Evolutionary conservation across 305 asterid species (phyloP), one percentile per base, ranked within the genome.

Genomic region (Salvia sclarea): DNA sequence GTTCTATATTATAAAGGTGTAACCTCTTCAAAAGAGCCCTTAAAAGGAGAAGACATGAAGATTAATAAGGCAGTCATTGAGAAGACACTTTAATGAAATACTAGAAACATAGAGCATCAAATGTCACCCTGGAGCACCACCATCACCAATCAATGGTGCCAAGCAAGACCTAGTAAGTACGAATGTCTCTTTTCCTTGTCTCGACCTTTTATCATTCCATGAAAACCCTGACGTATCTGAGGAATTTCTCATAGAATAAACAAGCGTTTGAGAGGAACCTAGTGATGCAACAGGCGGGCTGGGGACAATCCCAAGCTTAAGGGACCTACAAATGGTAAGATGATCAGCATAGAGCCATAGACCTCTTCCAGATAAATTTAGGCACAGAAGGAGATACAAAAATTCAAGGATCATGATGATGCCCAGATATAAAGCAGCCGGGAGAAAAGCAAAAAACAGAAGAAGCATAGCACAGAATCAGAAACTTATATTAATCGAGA

Each of bases 1-100:
- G 80, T 76, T 92, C 95, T 53, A 89, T 89, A 72, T 89, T 86
- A 75, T 84, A 87, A 61, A 92, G 98, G 75, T 87, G 89, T 70
- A 92, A 73, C 70, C 83, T 84, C 77, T 80, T 89, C 84, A 92
- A 64, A 10, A 82, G 74, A 43, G 87, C 79, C 84, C 96, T 92
- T 44, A 22, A 66, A 41, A 49, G 21, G 14, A 13, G 52, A 73
- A 54, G 43, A 28, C 31, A 63, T 3, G 41, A 43, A 22, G 57
- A 68, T 44, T 55, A 65, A 10, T 8, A 55, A 65, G 61, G 64
- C 37, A 7, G n/a, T 35, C 11, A 62, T 16, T 35, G 18, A 63
- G 21, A 40, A 61, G 14, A 8, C 14, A 30, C 31, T 18, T 33
- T 40, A 14, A 22, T 58, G 66, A 45, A 68, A 31, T 55, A 69